Percentiles rank a stretch among this genome's conserved stretches.
Conservation (phyloP, 805 yeast species). For the Jamesozyma hellenica region DNA sequence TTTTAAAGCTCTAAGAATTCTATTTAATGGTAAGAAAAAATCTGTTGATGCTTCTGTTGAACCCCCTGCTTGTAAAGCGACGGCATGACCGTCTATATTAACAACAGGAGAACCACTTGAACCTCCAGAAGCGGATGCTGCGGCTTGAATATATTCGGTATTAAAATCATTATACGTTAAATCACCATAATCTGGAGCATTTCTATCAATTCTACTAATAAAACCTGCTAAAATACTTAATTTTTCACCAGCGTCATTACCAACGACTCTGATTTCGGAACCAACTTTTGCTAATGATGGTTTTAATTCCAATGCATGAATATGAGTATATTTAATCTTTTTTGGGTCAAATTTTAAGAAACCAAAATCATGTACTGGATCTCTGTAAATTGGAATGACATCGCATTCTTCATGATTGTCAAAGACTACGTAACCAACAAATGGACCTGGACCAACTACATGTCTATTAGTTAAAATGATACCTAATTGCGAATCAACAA, state of each 20-base stretch:
- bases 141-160: conserved; percentile 90
- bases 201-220: conserved; percentile 68
- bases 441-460: conserved; percentile 93
- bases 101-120: conserved; percentile 97
- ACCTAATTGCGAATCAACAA: conserved; percentile 75
- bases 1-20: conserved; percentile 71
- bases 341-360: conserved; percentile 69
- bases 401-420: conserved; percentile 92
- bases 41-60: conserved; percentile 86
- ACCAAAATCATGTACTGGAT: conserved; percentile 94
- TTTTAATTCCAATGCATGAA: conserved; percentile 53
- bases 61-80: conserved; percentile 93
- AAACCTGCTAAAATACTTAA: conserved; percentile 82
- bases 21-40: conserved; percentile 75
- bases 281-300: conserved; percentile 90
- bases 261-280: conserved; percentile 85
- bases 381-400: conserved; percentile 78
- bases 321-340: conserved; percentile 60
- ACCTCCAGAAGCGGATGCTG: conserved; percentile 93
- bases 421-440: conserved; percentile 81
- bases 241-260: conserved; percentile 95
- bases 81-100: conserved; percentile 73
- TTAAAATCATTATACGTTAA: conserved; percentile 86
- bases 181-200: conserved; percentile 88
- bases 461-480: conserved; percentile 86